A percentile compares a stretch with the other conserved stretches of the same genome.
These are phyloP conservation scores for Cryptococcus sp. DNA, from an alignment of 1,284 basidiomycete genomes.

Conservation along the genomic window DNA sequence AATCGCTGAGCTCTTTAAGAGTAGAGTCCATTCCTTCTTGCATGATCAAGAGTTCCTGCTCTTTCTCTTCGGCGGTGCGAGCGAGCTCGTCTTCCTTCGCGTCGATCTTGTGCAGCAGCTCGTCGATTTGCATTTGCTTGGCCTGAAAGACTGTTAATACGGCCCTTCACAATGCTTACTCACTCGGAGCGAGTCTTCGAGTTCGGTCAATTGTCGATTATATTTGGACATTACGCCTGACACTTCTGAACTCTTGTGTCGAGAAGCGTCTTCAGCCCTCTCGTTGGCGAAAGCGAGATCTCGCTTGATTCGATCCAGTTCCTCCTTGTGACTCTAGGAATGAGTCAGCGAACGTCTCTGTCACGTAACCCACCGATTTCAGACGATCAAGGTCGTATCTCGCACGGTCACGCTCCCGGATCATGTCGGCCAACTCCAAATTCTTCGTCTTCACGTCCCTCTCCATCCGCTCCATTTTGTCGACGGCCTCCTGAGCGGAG, in stretches of 20 bases:
- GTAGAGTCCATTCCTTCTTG: constrained; percentile 96
- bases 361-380: constrained; percentile 63
- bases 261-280: constrained; percentile 88
- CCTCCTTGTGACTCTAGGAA: constrained; percentile 80
- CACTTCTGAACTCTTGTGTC: constrained; percentile 91
- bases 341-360: constrained; percentile 3
- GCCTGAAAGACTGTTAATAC: constrained; percentile 57
- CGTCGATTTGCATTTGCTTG: constrained; percentile 93
- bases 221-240: constrained; percentile 86
- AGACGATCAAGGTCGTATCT: constrained; percentile 95
- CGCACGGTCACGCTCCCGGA: constrained; percentile 93
- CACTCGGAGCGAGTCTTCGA: constrained; percentile 90
- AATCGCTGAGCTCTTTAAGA: constrained; percentile 82
- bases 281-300: constrained; percentile 98
- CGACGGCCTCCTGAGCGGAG: constrained; percentile 97
- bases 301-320: constrained; percentile 86
- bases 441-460: constrained; percentile 98
- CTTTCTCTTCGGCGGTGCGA: constrained; percentile 87
- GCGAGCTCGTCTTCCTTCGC: constrained; percentile 73
- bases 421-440: constrained; percentile 97
- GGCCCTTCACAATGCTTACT: constrained; percentile 38
- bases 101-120: constrained; percentile 77
- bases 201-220: constrained; percentile 91
- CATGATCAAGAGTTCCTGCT: constrained; percentile 91
- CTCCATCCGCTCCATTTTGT: constrained; percentile 99